Conservation (phyloP, 306 rosid species). For the Prunus fruticosa region DNA sequence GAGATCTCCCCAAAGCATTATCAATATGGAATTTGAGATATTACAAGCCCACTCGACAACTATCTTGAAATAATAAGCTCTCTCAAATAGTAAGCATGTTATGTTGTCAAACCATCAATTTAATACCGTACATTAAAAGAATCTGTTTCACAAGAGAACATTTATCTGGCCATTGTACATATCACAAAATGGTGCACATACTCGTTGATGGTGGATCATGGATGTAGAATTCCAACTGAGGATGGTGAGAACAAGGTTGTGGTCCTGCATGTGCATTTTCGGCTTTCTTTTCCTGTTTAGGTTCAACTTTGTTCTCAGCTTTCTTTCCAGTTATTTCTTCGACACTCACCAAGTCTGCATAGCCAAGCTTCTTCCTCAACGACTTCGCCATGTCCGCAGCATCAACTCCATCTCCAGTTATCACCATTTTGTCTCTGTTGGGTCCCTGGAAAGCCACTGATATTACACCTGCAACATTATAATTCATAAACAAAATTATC, state of each 20-base stretch:
- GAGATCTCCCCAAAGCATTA: neutral
- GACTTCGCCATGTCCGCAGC: slow-evolving; percentile 33
- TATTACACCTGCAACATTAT: slow-evolving; percentile 12
- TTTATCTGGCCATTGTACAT: no score
- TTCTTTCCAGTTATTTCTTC: slow-evolving; percentile 18
- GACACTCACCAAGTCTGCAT: slow-evolving; percentile 41
- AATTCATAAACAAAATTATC: neutral
- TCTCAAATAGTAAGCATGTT: no score
- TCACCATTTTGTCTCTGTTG: slow-evolving; percentile 18
- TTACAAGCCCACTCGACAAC: no score
- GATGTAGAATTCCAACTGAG: neutral
- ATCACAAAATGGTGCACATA: neutral
- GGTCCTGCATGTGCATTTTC: neutral
- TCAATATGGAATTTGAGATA: no score
- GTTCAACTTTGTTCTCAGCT: neutral
- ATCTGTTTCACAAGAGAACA: no score
- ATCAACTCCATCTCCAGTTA: slow-evolving; percentile 48
- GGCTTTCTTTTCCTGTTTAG: neutral
- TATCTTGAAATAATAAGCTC: no score
- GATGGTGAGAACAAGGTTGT: neutral
- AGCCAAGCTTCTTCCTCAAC: slow-evolving; percentile 45
- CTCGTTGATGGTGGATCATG: neutral
- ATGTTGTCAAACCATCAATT: no score
- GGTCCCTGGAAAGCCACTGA: slow-evolving; percentile 17
- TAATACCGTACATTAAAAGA: neutral